Conservation (phyloP, 306 rosid genomes). For the Vigna reflexopilosa region DNA sequence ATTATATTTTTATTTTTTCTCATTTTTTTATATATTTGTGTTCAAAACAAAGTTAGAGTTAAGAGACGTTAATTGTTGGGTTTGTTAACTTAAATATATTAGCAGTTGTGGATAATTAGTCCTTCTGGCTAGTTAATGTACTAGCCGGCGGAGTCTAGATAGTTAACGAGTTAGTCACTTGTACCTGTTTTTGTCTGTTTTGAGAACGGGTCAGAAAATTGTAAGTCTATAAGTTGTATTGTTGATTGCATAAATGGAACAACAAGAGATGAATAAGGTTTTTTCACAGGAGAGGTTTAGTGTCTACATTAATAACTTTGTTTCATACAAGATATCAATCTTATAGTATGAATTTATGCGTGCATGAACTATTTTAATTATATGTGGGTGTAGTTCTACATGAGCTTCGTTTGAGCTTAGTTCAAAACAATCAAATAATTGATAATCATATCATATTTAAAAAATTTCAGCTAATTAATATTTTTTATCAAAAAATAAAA, state of each 20-base stretch:
- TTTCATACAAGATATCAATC: not conserved
- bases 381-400: not conserved
- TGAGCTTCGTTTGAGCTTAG: not conserved
- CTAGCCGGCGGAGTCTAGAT: too few relatives aligned
- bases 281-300: too few relatives aligned
- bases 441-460: constrained; percentile 1
- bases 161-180: too few relatives aligned
- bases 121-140: too few relatives aligned
- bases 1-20: not conserved
- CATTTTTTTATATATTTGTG: not conserved
- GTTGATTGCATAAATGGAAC: too few relatives aligned
- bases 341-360: not conserved
- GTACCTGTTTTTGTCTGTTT: too few relatives aligned
- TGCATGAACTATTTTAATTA: not conserved
- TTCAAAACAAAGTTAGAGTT: constrained; percentile 10
- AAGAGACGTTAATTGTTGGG: not conserved
- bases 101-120: too few relatives aligned
- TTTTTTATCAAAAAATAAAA: not conserved
- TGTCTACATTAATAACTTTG: not conserved
- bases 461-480: constrained; percentile 3
- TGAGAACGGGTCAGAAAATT: too few relatives aligned
- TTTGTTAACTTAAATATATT: too few relatives aligned
- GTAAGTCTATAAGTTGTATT: too few relatives aligned
- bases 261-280: too few relatives aligned
- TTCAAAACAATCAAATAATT: constrained; percentile 10